Percentiles rank a stretch among this genome's conserved stretches.
Conservation (phyloP, 2,329 filamentous ascomycete species). For the Colletotrichum lupini region DNA sequence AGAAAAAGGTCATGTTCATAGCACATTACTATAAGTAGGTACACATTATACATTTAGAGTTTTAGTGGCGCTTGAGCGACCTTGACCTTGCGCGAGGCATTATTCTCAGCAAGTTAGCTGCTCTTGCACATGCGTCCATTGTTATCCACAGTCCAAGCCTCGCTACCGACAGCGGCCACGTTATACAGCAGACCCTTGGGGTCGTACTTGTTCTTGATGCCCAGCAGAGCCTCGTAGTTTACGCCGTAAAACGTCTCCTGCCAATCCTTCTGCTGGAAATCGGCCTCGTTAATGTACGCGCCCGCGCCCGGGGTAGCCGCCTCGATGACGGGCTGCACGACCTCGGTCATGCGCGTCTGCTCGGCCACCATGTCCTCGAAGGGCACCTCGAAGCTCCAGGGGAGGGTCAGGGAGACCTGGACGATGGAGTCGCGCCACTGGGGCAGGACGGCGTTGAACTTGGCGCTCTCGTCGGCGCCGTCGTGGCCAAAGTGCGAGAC, state of each 20-base stretch:
- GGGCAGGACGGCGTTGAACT: constrained; percentile 51
- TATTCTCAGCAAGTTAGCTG: neutral
- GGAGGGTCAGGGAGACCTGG: constrained; percentile 41
- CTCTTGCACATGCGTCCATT: constrained; percentile 36
- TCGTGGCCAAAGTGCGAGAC: constrained; percentile 29
- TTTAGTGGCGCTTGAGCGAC: neutral
- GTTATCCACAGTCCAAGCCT: constrained; percentile 38
- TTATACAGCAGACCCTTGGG: constrained; percentile 45
- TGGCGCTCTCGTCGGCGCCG: neutral
- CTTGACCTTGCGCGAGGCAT: rapidly evolving
- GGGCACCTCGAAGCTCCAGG: constrained; percentile 31
- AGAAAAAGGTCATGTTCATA: neutral
- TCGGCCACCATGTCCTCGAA: constrained; percentile 30
- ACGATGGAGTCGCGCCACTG: constrained; percentile 52
- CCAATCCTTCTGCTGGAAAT: constrained; percentile 45
- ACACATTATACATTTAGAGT: neutral
- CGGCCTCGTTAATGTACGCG: constrained; percentile 47
- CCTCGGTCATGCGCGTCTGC: constrained; percentile 41
- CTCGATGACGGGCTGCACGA: constrained; percentile 44
- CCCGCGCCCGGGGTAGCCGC: constrained; percentile 42
- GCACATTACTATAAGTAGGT: neutral
- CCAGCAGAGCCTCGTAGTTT: constrained; percentile 41
- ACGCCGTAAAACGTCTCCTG: constrained; percentile 44
- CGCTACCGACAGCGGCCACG: constrained; percentile 43
- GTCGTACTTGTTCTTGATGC: constrained; percentile 46